These are phyloP conservation scores for Entomophthora muscae DNA, from an alignment of 371 early-diverging fungal genomes.

Conservation along the genomic window DNA sequence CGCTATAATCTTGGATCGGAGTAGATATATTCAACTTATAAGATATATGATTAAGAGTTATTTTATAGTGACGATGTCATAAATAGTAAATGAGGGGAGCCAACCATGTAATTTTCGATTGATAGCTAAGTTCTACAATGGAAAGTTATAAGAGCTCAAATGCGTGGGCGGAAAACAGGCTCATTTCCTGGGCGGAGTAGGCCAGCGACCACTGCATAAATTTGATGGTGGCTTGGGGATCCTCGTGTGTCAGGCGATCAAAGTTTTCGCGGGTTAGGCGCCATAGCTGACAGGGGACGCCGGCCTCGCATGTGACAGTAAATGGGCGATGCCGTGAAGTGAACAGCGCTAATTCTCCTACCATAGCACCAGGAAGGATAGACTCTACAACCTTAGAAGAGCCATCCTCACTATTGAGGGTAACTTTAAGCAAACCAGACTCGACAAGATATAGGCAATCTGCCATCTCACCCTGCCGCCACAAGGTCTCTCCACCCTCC, in stretches of 20 bases:
- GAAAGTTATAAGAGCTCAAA: not conserved
- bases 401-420: conserved; percentile 14
- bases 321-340: conserved; percentile 15
- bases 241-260: not conserved
- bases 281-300: not conserved
- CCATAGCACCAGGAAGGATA: conserved; percentile 59
- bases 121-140: no score
- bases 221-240: not conserved
- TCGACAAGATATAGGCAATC: conserved; percentile 57
- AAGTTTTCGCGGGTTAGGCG: not conserved
- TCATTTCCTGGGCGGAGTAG: conserved; percentile 7
- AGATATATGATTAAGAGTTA: no score
- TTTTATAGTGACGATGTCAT: no score
- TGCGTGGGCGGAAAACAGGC: not conserved
- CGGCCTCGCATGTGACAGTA: not conserved
- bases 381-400: conserved; percentile 27
- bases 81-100: no score
- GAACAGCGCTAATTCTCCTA: conserved; percentile 56
- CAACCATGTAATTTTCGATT: no score
- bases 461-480: conserved; percentile 39
- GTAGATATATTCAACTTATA: no score
- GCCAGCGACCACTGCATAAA: not conserved
- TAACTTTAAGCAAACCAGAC: conserved; percentile 46
- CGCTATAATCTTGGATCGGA: no score
- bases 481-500: conserved; percentile 30